Evolutionary conservation across 805 yeast genomes (phyloP), one percentile per base, ranked within the genome.

Genomic region (Sugiyamaella marilandica): DNA sequence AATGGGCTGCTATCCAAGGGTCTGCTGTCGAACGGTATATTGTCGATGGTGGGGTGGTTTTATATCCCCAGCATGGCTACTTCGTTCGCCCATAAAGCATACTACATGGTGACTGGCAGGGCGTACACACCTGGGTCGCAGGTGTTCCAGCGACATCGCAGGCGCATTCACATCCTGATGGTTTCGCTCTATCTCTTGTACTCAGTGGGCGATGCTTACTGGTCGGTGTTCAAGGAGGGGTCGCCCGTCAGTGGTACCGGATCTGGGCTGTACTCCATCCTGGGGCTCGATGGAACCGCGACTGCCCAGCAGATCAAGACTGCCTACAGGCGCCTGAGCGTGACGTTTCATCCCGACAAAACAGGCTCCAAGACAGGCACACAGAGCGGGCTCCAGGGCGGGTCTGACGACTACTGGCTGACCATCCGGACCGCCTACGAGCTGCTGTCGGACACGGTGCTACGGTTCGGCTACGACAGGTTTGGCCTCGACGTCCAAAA

Each of bases 391-490:
- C 7, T 24, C 7, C 7, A 24, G 7, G 57, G 32, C n/a, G 59
- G 18, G 26, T 51, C 52, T 26, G 54, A 57, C 34, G 53, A 50
- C 18, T 21, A 35, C 13, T 68, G 60, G 53, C 41, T 63, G 67
- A 91, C 84, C 67, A 76, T 87, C 64, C 80, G 90, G 14, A 75
- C 78, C 49, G 95, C 96, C 16, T 75, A 88, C 66, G 95, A 88
- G 67, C 74, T 85, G 13, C 75, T 91, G 55, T 76, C 85, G 11
- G 94, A 87, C 65, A 76, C 83, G 10, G 82, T 83, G 61, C 83
- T 84, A 72, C 82, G 96, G 76, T 87, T 83, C 43, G 65, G 83
- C 2, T 92, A 91, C 65, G 97, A 91, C 70, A 80, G 83, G 56
- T 87, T 82, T 64, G 97, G 97, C 69, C 84, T 81, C 62, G 90